Conservation (phyloP, 2,329 filamentous ascomycete genomes). For the Colletotrichum sojae region DNA sequence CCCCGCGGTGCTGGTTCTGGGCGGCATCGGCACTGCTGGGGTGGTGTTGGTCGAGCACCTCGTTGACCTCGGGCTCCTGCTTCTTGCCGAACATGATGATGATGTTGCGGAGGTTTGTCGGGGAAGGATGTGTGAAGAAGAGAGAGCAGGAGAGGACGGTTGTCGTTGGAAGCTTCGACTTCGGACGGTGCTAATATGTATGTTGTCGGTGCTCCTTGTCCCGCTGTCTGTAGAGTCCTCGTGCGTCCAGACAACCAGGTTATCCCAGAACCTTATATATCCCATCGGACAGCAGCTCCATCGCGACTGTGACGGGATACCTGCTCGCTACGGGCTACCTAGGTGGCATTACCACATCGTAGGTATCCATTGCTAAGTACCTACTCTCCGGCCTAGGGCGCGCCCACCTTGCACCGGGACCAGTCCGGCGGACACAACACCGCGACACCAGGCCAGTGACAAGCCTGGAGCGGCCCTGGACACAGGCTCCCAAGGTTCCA, state of each 20-base stretch:
- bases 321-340: too few species aligned
- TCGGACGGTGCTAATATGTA: background rate
- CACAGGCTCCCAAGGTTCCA: background rate
- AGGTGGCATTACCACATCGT: too few species aligned
- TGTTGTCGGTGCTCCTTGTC: conserved; percentile 12
- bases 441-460: background rate
- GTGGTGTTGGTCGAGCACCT: conserved; percentile 42
- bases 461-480: too few species aligned
- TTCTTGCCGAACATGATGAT: conserved; percentile 44
- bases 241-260: conserved; percentile 1
- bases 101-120: background rate
- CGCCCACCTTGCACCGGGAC: too few species aligned
- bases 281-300: background rate
- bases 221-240: conserved; percentile 19
- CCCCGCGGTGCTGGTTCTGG: conserved; percentile 38
- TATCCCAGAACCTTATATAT: conserved; percentile 13
- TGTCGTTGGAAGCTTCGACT: background rate
- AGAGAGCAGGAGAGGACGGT: background rate
- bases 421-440: background rate
- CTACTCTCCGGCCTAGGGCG: background rate
- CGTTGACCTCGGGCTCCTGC: conserved; percentile 41
- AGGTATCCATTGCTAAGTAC: too few species aligned
- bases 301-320: background rate
- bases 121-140: background rate
- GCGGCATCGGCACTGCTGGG: conserved; percentile 42